Percentiles rank a stretch among this genome's conserved stretches.
Conservation (phyloP, 1,284 basidiomycete species). For the Malassezia sp. region DNA sequence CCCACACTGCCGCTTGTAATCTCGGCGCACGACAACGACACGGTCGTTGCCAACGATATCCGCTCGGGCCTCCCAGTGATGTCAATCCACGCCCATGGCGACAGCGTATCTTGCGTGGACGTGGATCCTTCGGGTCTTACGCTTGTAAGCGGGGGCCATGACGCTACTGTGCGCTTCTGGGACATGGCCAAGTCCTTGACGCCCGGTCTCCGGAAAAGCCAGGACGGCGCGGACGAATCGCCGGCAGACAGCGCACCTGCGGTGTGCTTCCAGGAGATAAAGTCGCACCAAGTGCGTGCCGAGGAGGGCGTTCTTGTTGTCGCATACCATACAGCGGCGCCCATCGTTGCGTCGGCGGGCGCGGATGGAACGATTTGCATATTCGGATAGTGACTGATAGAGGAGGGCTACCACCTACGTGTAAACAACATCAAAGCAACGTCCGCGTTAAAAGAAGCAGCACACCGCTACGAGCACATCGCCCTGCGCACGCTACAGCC, state of each 20-base stretch:
- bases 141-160: constrained; percentile 79
- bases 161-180: constrained; percentile 91
- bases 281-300: constrained; percentile 65
- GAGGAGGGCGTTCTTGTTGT: constrained; percentile 81
- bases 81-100: constrained; percentile 78
- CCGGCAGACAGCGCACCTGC: constrained; percentile 16
- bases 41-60: constrained; percentile 78
- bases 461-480: background rate
- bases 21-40: constrained; percentile 85
- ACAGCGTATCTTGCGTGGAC: constrained; percentile 77
- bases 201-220: too few relatives aligned
- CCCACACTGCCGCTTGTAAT: constrained; percentile 78
- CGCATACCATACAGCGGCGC: constrained; percentile 69
- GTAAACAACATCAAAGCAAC: too few relatives aligned
- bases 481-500: background rate
- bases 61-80: constrained; percentile 69
- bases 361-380: constrained; percentile 89
- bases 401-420: too few relatives aligned
- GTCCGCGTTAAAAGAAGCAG: background rate
- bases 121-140: constrained; percentile 76
- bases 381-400: constrained; percentile 46
- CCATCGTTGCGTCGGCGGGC: constrained; percentile 80
- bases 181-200: constrained; percentile 56
- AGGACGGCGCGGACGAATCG: constrained; percentile 46
- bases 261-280: constrained; percentile 75